Evolutionary conservation across 148 eudicot genomes (phyloP), one percentile per base, ranked within the genome.

Genomic region (Rhododendron simsii): DNA sequence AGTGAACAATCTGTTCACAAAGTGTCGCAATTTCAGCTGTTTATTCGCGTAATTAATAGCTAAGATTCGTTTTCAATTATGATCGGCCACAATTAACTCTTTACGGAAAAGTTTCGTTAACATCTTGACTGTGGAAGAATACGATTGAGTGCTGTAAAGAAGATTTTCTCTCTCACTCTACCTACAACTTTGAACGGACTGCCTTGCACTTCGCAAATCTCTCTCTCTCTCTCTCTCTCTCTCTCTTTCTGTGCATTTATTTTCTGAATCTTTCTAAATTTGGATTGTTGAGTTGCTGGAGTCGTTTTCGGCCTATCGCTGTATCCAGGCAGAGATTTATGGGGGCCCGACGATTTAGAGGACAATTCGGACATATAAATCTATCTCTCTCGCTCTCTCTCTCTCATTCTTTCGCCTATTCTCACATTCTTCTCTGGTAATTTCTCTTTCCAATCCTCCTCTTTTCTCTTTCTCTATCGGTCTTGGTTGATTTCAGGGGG

Each of bases 391-490:
- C 59, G 13, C 55, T 30, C 30, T 30, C 30, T 30, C 30, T 57
- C 63, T 30, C 69, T 47, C 81, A 30, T 80, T 83, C 88, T 80
- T 63, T 85, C 85, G 48, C 84, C 51, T 78, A 44, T 55, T 71
- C 85, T 87, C n/a, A 47, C 85, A 83, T 86, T 86, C 50, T 79
- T 75, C 81, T 83, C 88, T 87, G 89, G 89, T 89, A 86, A 81
- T 61, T 33, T 39, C 77, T 71, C 55, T 18, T 26, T n/a, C 78
- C 14, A 9, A 23, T 13, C 80, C 41, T 83, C n/a, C 75, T 55
- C 50, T 14, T 33, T 63, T 48, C 78, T 84, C 77, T 81, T 16
- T 81, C 51, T 84, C 51, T 55, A 21, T 47, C 41, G 6, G 44
- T 81, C 61, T 55, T 21, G 59, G 59, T 55, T 55, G 59, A 15